Base-by-base conservation (phyloP, 2,329 filamentous ascomycete genomes). In the Phoma herbarum region DNA sequence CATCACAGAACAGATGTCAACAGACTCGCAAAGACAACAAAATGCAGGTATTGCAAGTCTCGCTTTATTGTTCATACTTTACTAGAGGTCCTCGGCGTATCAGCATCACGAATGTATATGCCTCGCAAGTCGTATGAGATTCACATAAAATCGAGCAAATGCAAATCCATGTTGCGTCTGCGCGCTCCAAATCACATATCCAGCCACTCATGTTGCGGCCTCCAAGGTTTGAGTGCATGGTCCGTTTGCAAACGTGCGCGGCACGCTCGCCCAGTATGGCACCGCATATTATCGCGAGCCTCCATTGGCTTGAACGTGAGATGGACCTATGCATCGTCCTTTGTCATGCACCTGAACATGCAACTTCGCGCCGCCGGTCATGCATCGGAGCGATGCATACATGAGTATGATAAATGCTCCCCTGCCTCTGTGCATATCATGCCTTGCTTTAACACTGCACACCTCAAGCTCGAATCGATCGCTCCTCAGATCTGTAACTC, bases 171-270 rank as follows among this genome's bases (percentile, higher is more conserved):
- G 42, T 45, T 35, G 2, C 12, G 1, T 33, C 9, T 33, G 9
- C 7, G 12, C 1, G 4, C 14, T 29, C 4, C 25, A 23, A 35
- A 52, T 28, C 4, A 4, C 25, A 45, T 1, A 18, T 16, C 11
- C n/a, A 20, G 11, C 16, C 9, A 39, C 9, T 20, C 18, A 44
- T 35, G 37, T 29, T 23, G 6, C 10, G 14, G 31, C 46, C 42
- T 46, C 3, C 5, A 1, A 2, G 4, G 35, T 9, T 39, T n/a
- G 35, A 20, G n/a, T 31, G 18, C 26, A 41, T 37, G 18, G 5
- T 35, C n/a, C 51, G 43, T 51, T 52, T 57, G 35, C 29, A 37
- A 7, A 18, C 26, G 20, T n/a, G 16, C n/a, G 12, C 35, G 14
- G 28, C 29, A n/a, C 37, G 43, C 33, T 14, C 48, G 18, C 2